phyloP scores from a whole-genome alignment of 768 basidiomycete genomes.

The Udeniomyces megalosporus region DNA sequence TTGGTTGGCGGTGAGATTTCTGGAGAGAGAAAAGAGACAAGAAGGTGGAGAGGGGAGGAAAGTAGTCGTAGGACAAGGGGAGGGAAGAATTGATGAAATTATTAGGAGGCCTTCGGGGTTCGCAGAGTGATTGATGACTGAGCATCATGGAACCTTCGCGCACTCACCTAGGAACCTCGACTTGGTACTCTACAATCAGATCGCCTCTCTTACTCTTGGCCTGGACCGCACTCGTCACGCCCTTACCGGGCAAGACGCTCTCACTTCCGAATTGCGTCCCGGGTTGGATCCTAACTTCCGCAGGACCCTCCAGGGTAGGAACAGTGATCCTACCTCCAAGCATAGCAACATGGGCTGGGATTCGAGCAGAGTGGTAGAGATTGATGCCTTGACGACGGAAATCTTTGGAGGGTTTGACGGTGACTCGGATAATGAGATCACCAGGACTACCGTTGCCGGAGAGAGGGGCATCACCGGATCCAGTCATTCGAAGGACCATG shows the following conservation, averaged over 20 bases:
- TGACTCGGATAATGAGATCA: conserved; percentile 72
- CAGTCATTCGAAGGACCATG: conserved; percentile 13
- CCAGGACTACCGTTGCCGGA: conserved; percentile 61
- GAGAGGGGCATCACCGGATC: conserved; percentile 49
- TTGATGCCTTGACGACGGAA: conserved; percentile 86
- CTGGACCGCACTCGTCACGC: conserved; percentile 48
- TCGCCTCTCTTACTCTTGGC: conserved; percentile 44
- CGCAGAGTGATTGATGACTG: background rate
- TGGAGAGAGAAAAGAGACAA: background rate
- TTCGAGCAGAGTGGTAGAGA: conserved; percentile 71
- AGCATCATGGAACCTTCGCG: background rate
- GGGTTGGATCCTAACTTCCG: conserved; percentile 76
- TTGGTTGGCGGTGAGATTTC: conserved; percentile 10
- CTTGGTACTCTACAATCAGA: conserved; percentile 68
- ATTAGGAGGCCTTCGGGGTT: background rate
- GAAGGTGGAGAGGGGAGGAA: too few species aligned
- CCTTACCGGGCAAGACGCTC: conserved; percentile 79
- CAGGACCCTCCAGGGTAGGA: conserved; percentile 86
- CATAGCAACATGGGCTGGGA: conserved; percentile 79
- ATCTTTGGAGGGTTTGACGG: conserved; percentile 61
- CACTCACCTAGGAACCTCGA: conserved; percentile 76
- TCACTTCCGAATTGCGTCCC: conserved; percentile 97
- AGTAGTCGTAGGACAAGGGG: background rate
- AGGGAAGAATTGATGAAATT: background rate
- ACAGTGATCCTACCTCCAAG: conserved; percentile 86